phyloP scores from a whole-genome alignment of 306 rosid genomes.

The Fragaria vesca region DNA sequence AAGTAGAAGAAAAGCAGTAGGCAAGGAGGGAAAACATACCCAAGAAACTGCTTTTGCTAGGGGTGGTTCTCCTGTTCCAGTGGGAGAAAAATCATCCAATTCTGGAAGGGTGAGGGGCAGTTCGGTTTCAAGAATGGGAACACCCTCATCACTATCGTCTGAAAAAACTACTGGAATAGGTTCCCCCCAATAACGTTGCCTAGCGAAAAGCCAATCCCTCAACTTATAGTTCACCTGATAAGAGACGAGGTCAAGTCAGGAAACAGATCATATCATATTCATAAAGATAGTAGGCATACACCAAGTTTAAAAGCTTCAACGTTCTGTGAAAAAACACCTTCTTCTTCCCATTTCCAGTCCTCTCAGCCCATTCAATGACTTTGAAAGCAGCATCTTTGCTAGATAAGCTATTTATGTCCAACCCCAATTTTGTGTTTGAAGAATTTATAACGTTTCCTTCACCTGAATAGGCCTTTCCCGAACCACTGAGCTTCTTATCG shows the following conservation, averaged over 20 bases:
- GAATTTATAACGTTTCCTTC: conserved; percentile 71
- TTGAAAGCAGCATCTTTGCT: conserved; percentile 74
- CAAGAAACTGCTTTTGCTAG: conserved; percentile 81
- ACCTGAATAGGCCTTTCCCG: conserved; percentile 69
- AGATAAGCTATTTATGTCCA: conserved; percentile 73
- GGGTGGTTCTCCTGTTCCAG: conserved; percentile 97
- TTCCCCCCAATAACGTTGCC: conserved; percentile 99
- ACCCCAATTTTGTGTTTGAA: conserved; percentile 50
- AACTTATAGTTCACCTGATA: conserved; percentile 86
- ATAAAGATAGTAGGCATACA: neutral
- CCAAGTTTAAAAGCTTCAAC: conserved; percentile 14
- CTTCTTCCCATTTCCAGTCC: conserved; percentile 79
- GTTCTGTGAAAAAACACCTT: conserved; percentile 47
- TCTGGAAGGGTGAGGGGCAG: conserved; percentile 90
- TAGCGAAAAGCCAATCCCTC: conserved; percentile 99
- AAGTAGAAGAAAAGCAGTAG: neutral
- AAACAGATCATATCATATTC: conserved; percentile 22
- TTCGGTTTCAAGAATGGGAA: conserved; percentile 70
- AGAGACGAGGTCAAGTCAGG: conserved; percentile 19
- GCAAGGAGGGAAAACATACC: conserved; percentile 41
- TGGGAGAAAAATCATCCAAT: conserved; percentile 94
- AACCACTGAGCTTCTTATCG: conserved; percentile 42
- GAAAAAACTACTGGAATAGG: conserved; percentile 92
- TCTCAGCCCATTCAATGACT: conserved; percentile 88
- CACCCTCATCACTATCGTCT: conserved; percentile 67